These are phyloP conservation scores for Aspergillus sp. DNA, from an alignment of 2,329 filamentous ascomycete species.

Conservation along the genomic window DNA sequence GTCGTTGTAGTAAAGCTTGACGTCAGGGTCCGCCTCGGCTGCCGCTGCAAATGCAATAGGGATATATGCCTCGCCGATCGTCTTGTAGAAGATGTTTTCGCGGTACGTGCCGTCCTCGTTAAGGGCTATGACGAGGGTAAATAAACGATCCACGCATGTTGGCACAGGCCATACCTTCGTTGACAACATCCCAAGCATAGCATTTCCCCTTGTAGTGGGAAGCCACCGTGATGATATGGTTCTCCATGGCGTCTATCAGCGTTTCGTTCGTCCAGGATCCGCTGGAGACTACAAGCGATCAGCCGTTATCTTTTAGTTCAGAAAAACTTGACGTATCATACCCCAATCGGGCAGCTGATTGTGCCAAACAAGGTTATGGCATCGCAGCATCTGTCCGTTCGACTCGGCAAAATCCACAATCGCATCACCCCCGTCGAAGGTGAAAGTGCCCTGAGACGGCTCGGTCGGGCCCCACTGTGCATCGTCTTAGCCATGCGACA, in stretches of 20 bases:
- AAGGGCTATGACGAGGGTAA: too few relatives aligned
- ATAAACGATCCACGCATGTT: too few relatives aligned
- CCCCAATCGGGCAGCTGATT: constrained; percentile 47
- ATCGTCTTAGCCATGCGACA: too few relatives aligned
- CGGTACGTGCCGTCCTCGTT: constrained; percentile 40
- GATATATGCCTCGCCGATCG: constrained; percentile 37
- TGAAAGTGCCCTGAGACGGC: constrained; percentile 48
- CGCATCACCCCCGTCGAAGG: constrained; percentile 48
- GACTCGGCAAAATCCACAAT: constrained; percentile 32
- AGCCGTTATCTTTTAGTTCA: neutral
- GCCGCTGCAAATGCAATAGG: constrained; percentile 40
- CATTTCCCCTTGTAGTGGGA: constrained; percentile 28
- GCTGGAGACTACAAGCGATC: constrained; percentile 25
- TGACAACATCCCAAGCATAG: constrained; percentile 34
- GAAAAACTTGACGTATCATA: constrained; percentile 35
- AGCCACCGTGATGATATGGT: constrained; percentile 30
- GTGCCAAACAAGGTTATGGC: constrained; percentile 51
- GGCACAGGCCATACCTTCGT: constrained; percentile 19
- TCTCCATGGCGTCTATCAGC: constrained; percentile 47
- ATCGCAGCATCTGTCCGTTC: constrained; percentile 45
- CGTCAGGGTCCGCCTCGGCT: constrained; percentile 50
- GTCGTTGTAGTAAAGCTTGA: constrained; percentile 39
- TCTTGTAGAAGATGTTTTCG: constrained; percentile 31
- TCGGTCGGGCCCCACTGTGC: constrained; percentile 53
- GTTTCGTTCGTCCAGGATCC: constrained; percentile 50